A percentile compares a stretch with the other conserved stretches of the same genome.
Conservation (phyloP, 176 grass and related monocot genomes). For the Poa annua region DNA sequence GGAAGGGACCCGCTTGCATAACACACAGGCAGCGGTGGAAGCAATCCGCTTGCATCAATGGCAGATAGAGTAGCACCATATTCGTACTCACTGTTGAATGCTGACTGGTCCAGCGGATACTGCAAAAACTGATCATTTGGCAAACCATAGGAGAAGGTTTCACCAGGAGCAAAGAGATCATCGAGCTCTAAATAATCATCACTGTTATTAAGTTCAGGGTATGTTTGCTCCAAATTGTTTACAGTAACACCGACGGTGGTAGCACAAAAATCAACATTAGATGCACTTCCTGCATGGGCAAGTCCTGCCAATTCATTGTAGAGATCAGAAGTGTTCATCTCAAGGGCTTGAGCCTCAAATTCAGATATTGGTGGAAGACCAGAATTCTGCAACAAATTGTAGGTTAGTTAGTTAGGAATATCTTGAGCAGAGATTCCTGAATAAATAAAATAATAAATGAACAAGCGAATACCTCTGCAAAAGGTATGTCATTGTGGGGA, state of each 20-base stretch:
- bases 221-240: background rate
- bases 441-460: background rate
- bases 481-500: constrained; percentile 4
- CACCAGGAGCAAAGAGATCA: constrained; percentile 49
- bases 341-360: constrained; percentile 41
- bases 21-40: background rate
- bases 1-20: background rate
- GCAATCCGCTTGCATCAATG: background rate
- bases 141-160: constrained; percentile 10
- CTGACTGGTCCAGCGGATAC: constrained; percentile 6
- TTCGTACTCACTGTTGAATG: background rate
- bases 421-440: constrained; percentile 2
- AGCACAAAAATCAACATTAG: constrained; percentile 1
- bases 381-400: constrained; percentile 38
- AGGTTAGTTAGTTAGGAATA: constrained; percentile 11
- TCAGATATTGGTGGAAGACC: constrained; percentile 44
- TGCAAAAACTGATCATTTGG: constrained; percentile 30
- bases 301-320: constrained; percentile 56
- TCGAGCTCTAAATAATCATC: constrained; percentile 65
- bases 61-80: background rate
- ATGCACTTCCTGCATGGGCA: background rate
- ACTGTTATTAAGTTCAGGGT: constrained; percentile 35
- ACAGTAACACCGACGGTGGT: background rate
- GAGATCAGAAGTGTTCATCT: constrained; percentile 37
- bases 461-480: constrained; percentile 43